A percentile compares a stretch with the other conserved stretches of the same genome.
Conservation (phyloP, 768 basidiomycete genomes). For the Kockovaella imperatae region DNA sequence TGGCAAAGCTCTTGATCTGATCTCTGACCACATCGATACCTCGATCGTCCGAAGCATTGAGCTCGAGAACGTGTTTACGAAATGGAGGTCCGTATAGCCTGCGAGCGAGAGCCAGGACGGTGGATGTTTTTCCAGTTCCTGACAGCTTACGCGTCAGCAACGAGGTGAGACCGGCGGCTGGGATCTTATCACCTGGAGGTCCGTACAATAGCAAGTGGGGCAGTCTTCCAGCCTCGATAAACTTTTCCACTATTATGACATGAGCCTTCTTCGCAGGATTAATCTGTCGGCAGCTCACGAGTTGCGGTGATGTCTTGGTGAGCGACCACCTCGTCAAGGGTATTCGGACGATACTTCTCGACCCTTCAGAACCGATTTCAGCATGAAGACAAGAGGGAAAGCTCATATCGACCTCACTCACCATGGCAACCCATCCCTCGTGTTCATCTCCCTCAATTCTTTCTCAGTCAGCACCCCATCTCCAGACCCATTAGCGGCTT, state of each 20-base stretch:
- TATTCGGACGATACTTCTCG: constrained; percentile 90
- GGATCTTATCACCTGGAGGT: constrained; percentile 60
- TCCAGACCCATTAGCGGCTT: constrained; percentile 1
- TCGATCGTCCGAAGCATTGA: constrained; percentile 96
- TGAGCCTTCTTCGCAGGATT: neutral
- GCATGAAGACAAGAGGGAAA: too few species aligned
- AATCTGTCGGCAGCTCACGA: constrained; percentile 67
- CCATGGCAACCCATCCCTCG: constrained; percentile 85
- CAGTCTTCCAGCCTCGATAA: constrained; percentile 86
- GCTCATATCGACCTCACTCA: constrained; percentile 43
- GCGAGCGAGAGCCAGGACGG: constrained; percentile 88
- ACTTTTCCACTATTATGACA: constrained; percentile 68
- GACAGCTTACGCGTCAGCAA: neutral
- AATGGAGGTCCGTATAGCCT: constrained; percentile 83
- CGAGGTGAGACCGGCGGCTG: neutral
- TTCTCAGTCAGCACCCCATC: constrained; percentile 13
- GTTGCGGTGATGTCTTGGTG: constrained; percentile 92
- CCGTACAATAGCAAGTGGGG: constrained; percentile 97
- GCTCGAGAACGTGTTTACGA: constrained; percentile 86
- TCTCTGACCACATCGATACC: constrained; percentile 98
- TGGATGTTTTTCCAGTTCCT: constrained; percentile 90
- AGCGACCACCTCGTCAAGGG: constrained; percentile 88
- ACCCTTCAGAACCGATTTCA: constrained; percentile 58
- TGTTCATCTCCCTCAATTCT: constrained; percentile 47
- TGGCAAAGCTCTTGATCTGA: constrained; percentile 97